These are phyloP conservation scores for Xylaria sp. DNA, from an alignment of 2,329 filamentous ascomycete species.

Conservation along the genomic window DNA sequence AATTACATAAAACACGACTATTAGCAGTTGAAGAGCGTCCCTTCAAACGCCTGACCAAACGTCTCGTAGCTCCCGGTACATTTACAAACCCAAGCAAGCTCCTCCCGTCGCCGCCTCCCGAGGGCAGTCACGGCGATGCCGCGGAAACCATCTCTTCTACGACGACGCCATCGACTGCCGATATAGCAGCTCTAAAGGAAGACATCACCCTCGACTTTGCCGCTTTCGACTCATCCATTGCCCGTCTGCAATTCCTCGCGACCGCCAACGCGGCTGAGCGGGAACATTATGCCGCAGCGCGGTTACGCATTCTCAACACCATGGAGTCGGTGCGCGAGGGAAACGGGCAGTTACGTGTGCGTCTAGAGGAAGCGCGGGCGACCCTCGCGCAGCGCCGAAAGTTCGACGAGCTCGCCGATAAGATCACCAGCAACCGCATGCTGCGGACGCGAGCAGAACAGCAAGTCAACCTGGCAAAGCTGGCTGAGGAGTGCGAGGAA, in stretches of 20 bases:
- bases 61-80: conserved; percentile 72
- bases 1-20: conserved; percentile 85
- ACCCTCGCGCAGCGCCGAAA: conserved; percentile 79
- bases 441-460: conserved; percentile 87
- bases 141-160: conserved; percentile 37
- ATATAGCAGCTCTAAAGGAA: conserved; percentile 70
- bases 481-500: conserved; percentile 87
- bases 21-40: conserved; percentile 91
- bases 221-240: conserved; percentile 83
- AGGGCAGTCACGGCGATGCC: conserved; percentile 48
- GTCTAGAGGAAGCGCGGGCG: conserved; percentile 77
- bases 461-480: conserved; percentile 74
- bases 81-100: conserved; percentile 61
- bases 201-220: conserved; percentile 89
- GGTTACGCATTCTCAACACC: conserved; percentile 76
- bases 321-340: conserved; percentile 79
- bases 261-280: conserved; percentile 84
- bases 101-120: conserved; percentile 71
- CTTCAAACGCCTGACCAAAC: conserved; percentile 86
- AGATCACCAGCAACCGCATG: conserved; percentile 81
- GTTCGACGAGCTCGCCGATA: conserved; percentile 87
- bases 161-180: conserved; percentile 54
- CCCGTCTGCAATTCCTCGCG: conserved; percentile 85
- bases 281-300: conserved; percentile 80
- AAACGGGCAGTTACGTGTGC: conserved; percentile 72